Conservation (phyloP, 2,329 filamentous ascomycete species). For the Neopestalotiopsis rosae region DNA sequence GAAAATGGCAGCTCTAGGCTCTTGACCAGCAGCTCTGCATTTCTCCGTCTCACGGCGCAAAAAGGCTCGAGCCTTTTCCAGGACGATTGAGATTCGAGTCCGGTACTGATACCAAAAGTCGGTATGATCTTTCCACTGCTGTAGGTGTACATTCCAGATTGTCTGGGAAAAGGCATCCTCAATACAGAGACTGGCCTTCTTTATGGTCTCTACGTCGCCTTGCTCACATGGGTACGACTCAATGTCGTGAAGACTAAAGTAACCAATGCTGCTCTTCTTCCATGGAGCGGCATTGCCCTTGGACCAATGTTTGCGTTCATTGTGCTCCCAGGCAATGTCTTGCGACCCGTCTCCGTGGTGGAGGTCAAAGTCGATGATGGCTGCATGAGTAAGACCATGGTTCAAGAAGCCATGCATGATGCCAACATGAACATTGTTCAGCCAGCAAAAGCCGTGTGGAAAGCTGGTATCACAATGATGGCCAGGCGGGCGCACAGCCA, state of each 20-base stretch:
- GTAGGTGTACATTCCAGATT: constrained; percentile 94
- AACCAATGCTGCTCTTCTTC: constrained; percentile 89
- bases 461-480: constrained; percentile 92
- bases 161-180: constrained; percentile 93
- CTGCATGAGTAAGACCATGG: constrained; percentile 90
- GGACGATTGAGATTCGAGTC: constrained; percentile 73
- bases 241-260: constrained; percentile 97
- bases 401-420: constrained; percentile 87
- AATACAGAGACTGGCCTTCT: constrained; percentile 91
- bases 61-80: constrained; percentile 82
- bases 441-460: constrained; percentile 96
- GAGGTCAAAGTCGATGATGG: constrained; percentile 90
- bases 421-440: constrained; percentile 97
- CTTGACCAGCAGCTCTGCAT: constrained; percentile 61
- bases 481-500: constrained; percentile 89
- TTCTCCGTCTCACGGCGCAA: constrained; percentile 75
- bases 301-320: constrained; percentile 68
- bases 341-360: constrained; percentile 97
- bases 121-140: constrained; percentile 79
- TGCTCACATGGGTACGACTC: constrained; percentile 97
- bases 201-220: constrained; percentile 92
- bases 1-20: constrained; percentile 87
- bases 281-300: constrained; percentile 69
- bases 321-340: constrained; percentile 89
- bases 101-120: constrained; percentile 94